Base-by-base conservation (phyloP, 371 early-diverging fungal genomes). In the Capniomyces stellatus region DNA sequence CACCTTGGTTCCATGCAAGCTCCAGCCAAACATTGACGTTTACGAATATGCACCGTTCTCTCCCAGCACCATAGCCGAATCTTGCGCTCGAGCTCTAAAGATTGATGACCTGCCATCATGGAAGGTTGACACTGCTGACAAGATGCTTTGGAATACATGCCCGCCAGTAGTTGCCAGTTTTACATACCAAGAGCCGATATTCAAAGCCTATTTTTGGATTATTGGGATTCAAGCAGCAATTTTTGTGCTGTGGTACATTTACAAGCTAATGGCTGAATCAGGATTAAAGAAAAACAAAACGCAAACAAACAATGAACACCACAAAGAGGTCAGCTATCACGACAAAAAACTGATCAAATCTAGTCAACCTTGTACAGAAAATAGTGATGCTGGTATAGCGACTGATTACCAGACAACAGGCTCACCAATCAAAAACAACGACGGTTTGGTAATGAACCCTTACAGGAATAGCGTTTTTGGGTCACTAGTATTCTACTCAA, bases 151-250 rank as follows among this genome's bases (percentile, higher is more conserved):
- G 79, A 59, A 70, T 13, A 54, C 56, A 27, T 79, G 78, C 54
- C 79, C 79, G n/a, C 54, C 71, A 1, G 69, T 69, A 29, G 67
- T 65, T 10, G 71, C 75, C 2, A 30, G 27, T 3, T 70, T 81
- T 50, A 73, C 76, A 3, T 79, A 60, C 41, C 68, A 51, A 12
- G 81, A 81, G 46, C 74, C 71, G 25, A 75, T 75, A 64, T 81
- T 76, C 73, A 52, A 77, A 28, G 64, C 73, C 3, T 72, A 75
- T 13, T 79, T 75, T 68, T 51, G 63, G 0, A 49, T 74, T 25
- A 49, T 69, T 1, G 69, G 60, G 19, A 59, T 69, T 25, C 69
- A 77, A 47, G 58, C 73, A 6, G 51, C 57, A 6, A 43, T 76
- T 2, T 64, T 75, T 29, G 51, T 56, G 27, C 27, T 65, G 0